Evolutionary conservation across 768 basidiomycete genomes (phyloP).

Genomic region (Lactifluus pinguis): DNA sequence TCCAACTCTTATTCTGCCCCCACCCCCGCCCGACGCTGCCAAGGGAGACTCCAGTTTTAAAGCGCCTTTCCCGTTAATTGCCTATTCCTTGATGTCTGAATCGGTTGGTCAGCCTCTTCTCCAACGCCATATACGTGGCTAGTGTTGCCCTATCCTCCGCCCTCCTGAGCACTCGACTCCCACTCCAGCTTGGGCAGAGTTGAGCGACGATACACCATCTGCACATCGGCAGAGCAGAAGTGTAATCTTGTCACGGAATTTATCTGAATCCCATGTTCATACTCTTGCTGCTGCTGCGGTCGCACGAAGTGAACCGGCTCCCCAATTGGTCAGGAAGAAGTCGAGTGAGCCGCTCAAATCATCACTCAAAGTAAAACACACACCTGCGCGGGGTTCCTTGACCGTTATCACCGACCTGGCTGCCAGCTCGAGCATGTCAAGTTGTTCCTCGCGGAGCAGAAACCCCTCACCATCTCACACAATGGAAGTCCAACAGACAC

Average conservation of each 20-base stretch:
- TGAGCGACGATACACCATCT: conserved; percentile 9
- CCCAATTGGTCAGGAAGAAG: conserved; percentile 67
- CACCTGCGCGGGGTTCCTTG: conserved; percentile 37
- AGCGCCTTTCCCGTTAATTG: conserved; percentile 12
- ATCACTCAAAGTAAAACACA: conserved; percentile 68
- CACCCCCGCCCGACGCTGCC: conserved; percentile 17
- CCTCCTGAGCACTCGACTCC: conserved; percentile 38
- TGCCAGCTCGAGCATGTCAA: conserved; percentile 86
- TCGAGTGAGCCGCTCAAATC: conserved; percentile 90
- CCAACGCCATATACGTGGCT: conserved; percentile 24
- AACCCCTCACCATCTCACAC: conserved; percentile 84
- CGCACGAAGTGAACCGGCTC: not conserved
- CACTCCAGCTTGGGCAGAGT: conserved; percentile 28
- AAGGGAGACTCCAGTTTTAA: conserved; percentile 6
- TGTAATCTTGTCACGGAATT: conserved; percentile 5
- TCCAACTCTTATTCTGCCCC: conserved; percentile 22
- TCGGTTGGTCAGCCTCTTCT: conserved; percentile 23
- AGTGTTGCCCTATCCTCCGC: conserved; percentile 20
- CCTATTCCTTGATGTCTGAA: conserved; percentile 17
- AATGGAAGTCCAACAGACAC: conserved; percentile 85
- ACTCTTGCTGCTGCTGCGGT: conserved; percentile 5
- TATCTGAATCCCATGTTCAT: conserved; percentile 19
- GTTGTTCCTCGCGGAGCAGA: conserved; percentile 90
- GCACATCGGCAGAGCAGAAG: not conserved
- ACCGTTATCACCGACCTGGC: conserved; percentile 39